Conservation (phyloP, 2,329 filamentous ascomycete species). For the Trichoderma sp. region DNA sequence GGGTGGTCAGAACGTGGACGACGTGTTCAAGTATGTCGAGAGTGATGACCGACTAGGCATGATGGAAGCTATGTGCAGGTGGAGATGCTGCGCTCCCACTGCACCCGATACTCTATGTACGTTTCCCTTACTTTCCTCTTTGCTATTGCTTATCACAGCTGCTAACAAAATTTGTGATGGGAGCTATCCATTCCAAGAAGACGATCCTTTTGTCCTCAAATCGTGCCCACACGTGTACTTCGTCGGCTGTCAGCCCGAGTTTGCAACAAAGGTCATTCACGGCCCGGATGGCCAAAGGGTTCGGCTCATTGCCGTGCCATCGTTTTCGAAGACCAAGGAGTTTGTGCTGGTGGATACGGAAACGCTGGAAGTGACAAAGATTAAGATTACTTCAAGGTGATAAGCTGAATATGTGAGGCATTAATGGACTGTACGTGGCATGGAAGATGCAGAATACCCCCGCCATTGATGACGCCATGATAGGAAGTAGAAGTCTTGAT, state of each 20-base stretch:
- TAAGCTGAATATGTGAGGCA: neutral
- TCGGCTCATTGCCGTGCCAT: slow-evolving; percentile 79
- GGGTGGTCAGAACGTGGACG: slow-evolving; percentile 89
- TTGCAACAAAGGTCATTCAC: slow-evolving; percentile 70
- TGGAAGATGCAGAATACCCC: neutral
- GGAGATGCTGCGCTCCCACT: slow-evolving; percentile 88
- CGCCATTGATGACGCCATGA: neutral
- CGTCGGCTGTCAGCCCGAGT: slow-evolving; percentile 79
- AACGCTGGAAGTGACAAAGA: slow-evolving; percentile 73
- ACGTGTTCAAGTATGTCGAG: slow-evolving; percentile 88
- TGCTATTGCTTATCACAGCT: neutral
- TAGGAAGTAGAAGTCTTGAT: neutral
- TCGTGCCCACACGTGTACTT: slow-evolving; percentile 90
- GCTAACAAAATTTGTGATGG: slow-evolving; percentile 44
- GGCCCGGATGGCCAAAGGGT: slow-evolving; percentile 69
- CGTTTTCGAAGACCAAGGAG: slow-evolving; percentile 75
- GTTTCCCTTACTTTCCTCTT: slow-evolving; percentile 32
- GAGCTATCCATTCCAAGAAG: slow-evolving; percentile 94
- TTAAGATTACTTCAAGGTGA: slow-evolving; percentile 52
- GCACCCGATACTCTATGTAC: slow-evolving; percentile 93
- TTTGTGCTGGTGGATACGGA: slow-evolving; percentile 83
- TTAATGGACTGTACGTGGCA: neutral
- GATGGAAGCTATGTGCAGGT: slow-evolving; percentile 93
- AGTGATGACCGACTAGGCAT: slow-evolving; percentile 76
- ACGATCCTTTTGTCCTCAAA: slow-evolving; percentile 86